phyloP scores from a whole-genome alignment of 805 yeast species.

The Yarrowia divulgata region DNA sequence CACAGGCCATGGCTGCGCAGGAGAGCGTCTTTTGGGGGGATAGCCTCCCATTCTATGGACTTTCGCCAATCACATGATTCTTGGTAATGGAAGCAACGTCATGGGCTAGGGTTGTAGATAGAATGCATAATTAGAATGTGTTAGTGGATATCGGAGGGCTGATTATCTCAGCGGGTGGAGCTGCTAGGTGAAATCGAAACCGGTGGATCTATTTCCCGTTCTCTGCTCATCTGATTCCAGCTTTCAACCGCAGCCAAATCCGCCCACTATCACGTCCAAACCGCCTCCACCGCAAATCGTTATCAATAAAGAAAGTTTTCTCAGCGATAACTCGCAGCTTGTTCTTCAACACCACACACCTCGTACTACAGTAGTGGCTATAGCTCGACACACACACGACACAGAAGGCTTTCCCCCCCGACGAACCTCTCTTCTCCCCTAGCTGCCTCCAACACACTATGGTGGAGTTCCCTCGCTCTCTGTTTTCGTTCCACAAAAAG shows the following conservation, averaged over 20 bases:
- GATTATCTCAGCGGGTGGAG: too few relatives aligned
- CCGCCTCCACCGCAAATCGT: not conserved
- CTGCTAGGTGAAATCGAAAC: not conserved
- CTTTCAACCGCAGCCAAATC: not conserved
- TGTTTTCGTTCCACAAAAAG: constrained; percentile 37
- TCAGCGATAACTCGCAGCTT: constrained; percentile 33
- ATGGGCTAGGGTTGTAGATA: constrained; percentile 39
- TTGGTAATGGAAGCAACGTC: constrained; percentile 31
- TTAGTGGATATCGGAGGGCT: not conserved
- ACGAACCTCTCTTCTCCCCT: constrained; percentile 13
- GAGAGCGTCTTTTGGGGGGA: too few relatives aligned
- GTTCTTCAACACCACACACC: constrained; percentile 7
- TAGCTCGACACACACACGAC: constrained; percentile 11
- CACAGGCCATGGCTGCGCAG: not conserved
- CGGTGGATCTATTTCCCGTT: too few relatives aligned
- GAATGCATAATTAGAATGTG: constrained; percentile 34
- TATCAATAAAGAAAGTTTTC: constrained; percentile 35
- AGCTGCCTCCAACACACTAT: constrained; percentile 36
- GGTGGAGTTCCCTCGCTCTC: constrained; percentile 39
- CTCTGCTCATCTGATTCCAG: too few relatives aligned
- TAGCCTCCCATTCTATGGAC: not conserved
- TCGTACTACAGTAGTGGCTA: not conserved
- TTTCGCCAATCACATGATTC: not conserved
- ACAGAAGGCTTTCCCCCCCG: constrained; percentile 1
- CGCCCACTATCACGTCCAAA: not conserved